phyloP scores from a whole-genome alignment of 1,284 basidiomycete genomes.

The Ganoderma multipileum region DNA sequence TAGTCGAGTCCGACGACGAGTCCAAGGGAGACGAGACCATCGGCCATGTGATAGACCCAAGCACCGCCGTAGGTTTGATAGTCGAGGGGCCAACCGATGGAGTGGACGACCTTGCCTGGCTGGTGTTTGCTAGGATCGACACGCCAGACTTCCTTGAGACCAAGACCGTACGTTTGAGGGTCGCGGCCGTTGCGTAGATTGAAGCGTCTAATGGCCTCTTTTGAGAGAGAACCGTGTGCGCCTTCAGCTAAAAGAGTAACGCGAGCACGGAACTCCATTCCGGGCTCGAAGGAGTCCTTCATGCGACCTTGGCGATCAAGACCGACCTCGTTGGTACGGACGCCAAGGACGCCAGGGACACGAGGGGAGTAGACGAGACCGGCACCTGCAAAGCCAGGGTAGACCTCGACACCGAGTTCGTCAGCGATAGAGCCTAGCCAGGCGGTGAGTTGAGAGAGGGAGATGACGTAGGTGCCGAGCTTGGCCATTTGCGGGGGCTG shows the following conservation, averaged over 20 bases:
- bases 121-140: slow-evolving; percentile 81
- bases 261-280: slow-evolving; percentile 96
- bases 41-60: slow-evolving; percentile 97
- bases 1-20: slow-evolving; percentile 96
- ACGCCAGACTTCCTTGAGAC: slow-evolving; percentile 98
- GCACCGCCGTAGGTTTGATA: slow-evolving; percentile 91
- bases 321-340: slow-evolving; percentile 95
- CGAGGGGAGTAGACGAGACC: slow-evolving; percentile 79
- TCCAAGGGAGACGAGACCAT: slow-evolving; percentile 90
- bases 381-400: slow-evolving; percentile 96
- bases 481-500: slow-evolving; percentile 99
- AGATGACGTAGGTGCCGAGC: slow-evolving; percentile 93
- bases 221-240: slow-evolving; percentile 92
- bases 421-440: slow-evolving; percentile 94
- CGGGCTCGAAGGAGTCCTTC: slow-evolving; percentile 94
- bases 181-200: slow-evolving; percentile 81
- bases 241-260: slow-evolving; percentile 97
- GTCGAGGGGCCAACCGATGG: slow-evolving; percentile 93
- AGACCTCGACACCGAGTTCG: slow-evolving; percentile 93
- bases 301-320: slow-evolving; percentile 81
- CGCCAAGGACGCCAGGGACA: slow-evolving; percentile 78
- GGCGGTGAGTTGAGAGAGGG: slow-evolving; percentile 86
- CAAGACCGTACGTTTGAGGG: slow-evolving; percentile 96
- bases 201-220: slow-evolving; percentile 83
- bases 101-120: slow-evolving; percentile 91